phyloP scores from a whole-genome alignment of 2,329 filamentous ascomycete species.

The Metarhizium anisopliae region DNA sequence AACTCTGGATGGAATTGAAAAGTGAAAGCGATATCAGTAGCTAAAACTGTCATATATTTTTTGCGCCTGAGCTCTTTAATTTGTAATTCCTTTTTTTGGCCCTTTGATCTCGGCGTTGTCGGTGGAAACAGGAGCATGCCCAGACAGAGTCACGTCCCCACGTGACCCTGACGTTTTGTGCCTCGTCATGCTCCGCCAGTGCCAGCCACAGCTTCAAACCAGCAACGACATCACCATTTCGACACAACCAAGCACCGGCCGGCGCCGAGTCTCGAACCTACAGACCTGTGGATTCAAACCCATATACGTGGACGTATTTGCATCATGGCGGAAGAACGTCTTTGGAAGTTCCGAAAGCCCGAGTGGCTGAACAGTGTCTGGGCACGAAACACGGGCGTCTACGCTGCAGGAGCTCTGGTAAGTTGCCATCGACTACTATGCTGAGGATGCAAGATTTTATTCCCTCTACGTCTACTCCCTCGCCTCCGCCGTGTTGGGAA shows the following conservation, averaged over 20 bases:
- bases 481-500: neutral
- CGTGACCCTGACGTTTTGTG: slow-evolving; percentile 6
- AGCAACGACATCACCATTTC: slow-evolving; percentile 4
- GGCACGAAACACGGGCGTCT: slow-evolving; percentile 56
- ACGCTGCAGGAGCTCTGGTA: slow-evolving; percentile 54
- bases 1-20: too few relatives aligned
- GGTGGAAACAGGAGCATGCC: too few relatives aligned
- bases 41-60: too few relatives aligned
- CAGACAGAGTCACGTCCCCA: neutral
- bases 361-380: slow-evolving; percentile 58
- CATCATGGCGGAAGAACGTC: slow-evolving; percentile 53
- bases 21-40: too few relatives aligned
- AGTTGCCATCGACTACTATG: slow-evolving; percentile 17
- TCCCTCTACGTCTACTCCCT: neutral
- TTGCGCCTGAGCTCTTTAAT: too few relatives aligned
- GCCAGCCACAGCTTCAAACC: slow-evolving; percentile 9
- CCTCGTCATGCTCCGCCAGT: slow-evolving; percentile 16
- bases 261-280: slow-evolving; percentile 2
- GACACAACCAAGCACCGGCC: slow-evolving; percentile 5
- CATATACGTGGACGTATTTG: too few relatives aligned
- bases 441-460: neutral
- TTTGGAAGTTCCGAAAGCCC: slow-evolving; percentile 58
- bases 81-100: too few relatives aligned
- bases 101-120: too few relatives aligned
- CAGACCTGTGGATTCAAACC: neutral